phyloP scores from a whole-genome alignment of 176 grass and related monocot species.

The Leersia perrieri region DNA sequence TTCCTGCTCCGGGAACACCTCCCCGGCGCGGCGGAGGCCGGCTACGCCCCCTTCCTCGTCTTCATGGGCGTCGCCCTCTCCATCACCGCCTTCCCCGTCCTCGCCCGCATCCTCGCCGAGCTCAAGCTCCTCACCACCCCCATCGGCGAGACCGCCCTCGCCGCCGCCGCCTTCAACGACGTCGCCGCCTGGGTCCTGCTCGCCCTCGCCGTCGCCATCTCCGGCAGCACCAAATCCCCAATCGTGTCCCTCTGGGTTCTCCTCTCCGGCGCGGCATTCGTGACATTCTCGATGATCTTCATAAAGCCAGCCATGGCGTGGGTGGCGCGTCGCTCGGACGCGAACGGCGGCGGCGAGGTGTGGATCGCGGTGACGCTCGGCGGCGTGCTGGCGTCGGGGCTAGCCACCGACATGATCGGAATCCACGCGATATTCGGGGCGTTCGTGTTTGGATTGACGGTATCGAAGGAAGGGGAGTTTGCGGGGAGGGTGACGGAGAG shows the following conservation, averaged over 20 bases:
- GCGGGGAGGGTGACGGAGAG: slow-evolving; percentile 58
- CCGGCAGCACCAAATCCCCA: slow-evolving; percentile 38
- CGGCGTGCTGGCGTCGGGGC: slow-evolving; percentile 52
- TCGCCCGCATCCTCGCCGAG: slow-evolving; percentile 88
- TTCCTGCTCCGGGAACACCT: slow-evolving; percentile 55
- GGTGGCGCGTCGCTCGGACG: slow-evolving; percentile 58
- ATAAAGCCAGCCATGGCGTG: slow-evolving; percentile 63
- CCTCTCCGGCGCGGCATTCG: slow-evolving; percentile 62
- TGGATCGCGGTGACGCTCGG: slow-evolving; percentile 60
- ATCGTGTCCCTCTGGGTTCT: slow-evolving; percentile 62
- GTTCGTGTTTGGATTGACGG: slow-evolving; percentile 76
- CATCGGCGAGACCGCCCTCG: slow-evolving; percentile 70
- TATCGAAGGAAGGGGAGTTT: slow-evolving; percentile 74
- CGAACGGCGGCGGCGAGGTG: slow-evolving; percentile 17
- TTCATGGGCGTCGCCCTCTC: slow-evolving; percentile 91
- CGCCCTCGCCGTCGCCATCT: slow-evolving; percentile 72
- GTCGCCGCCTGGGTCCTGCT: slow-evolving; percentile 77
- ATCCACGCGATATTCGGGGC: slow-evolving; percentile 91
- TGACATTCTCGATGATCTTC: slow-evolving; percentile 31
- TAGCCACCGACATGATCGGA: slow-evolving; percentile 74
- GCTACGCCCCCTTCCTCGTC: slow-evolving; percentile 67
- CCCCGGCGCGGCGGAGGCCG: slow-evolving; percentile 47
- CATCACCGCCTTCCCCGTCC: slow-evolving; percentile 84
- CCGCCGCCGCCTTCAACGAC: slow-evolving; percentile 79
- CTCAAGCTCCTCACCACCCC: slow-evolving; percentile 72